Conservation (phyloP, 305 asterid species). For the Fraxinus greggii region DNA sequence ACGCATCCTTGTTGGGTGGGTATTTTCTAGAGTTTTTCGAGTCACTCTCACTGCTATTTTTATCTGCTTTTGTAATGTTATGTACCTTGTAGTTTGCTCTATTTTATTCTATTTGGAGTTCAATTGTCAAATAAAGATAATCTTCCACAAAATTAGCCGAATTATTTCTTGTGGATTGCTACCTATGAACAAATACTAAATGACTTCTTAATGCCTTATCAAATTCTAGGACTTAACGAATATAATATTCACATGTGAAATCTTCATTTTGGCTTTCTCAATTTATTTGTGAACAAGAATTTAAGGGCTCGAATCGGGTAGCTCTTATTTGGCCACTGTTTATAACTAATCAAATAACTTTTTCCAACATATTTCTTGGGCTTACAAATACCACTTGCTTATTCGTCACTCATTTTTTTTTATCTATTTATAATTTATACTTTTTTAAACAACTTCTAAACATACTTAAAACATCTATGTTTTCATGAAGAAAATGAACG, state of each 20-base stretch:
- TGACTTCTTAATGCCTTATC: not conserved
- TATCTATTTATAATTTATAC: too few species aligned
- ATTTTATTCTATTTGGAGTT: not conserved
- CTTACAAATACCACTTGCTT: too few species aligned
- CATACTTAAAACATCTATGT: not conserved
- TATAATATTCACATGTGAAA: not conserved
- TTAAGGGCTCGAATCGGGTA: not conserved
- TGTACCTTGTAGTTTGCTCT: not conserved
- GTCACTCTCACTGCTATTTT: not conserved
- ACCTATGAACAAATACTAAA: not conserved
- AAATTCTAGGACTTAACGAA: not conserved
- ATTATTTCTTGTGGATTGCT: too few species aligned
- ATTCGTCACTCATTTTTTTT: not conserved
- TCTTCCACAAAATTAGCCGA: not conserved
- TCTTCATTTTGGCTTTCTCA: not conserved
- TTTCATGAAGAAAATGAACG: not conserved
- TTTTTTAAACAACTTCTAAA: too few species aligned
- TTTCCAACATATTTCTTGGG: too few species aligned
- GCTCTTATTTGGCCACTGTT: not conserved
- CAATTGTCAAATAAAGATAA: not conserved
- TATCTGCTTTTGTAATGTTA: not conserved
- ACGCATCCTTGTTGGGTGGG: not conserved
- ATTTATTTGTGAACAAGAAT: not conserved
- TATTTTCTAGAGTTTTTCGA: not conserved
- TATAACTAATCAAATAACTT: too few species aligned